Base-by-base conservation (phyloP, 257 asterid genomes). In the Ligustrum vulgare region DNA sequence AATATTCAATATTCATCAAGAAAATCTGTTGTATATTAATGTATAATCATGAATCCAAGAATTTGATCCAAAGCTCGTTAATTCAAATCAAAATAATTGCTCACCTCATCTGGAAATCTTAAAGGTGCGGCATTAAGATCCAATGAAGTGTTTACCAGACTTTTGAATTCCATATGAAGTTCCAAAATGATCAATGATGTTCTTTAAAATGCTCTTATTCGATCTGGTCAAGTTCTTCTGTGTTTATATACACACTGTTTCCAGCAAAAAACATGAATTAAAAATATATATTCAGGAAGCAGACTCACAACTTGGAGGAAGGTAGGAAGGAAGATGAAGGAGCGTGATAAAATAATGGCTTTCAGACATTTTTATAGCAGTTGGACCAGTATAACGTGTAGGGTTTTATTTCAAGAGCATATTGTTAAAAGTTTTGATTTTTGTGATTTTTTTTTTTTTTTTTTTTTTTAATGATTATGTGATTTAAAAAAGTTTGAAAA, bases 111-210 rank as follows among this genome's bases (percentile, higher is more conserved):
- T 23, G 80, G 39, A 35, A 83, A 60, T 70, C 88, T 71, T 72
- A 79, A 80, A 49, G 98, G 98, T 39, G 70, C 83, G 22, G 77
- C 16, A 49, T 85, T 89, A 20, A 93, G 93, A 88, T 91, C 89
- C 81, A 93, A 73, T 11, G 98, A 91, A 75, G 91, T 86, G 74
- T 89, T 86, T 41, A 91, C 66, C 78, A 93, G 76, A 65, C 86
- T 82, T 8, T 89, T 80, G 86, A 83, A 89, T 65, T 93, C 97
- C 98, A 93, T 93, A 60, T 3, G 67, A 10, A 60, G 33, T 60
- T 10, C 16, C 67, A 60, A 22, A 25, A 58, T 2, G 11, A 2
- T 22, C 9, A 25, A 58, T 2, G 11, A 0, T 22, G 67, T 25
- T 49, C 37, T 70, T 34, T 22, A 47, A 58, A 15, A 20, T 5